Conservation (phyloP, 2,329 filamentous ascomycete genomes). For the Sporothrix brunneoviolacea region DNA sequence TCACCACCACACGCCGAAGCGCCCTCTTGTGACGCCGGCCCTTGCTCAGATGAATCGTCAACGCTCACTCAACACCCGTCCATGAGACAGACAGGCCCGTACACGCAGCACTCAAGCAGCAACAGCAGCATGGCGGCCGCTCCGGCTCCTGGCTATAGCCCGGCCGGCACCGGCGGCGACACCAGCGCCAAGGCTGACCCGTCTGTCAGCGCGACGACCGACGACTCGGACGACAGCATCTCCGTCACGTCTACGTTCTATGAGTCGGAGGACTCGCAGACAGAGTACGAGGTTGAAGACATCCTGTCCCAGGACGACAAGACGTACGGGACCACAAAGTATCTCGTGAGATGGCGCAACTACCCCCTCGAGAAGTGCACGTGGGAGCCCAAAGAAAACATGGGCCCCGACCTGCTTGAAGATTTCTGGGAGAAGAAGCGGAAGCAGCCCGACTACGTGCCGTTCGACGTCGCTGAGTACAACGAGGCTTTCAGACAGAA, state of each 20-base stretch:
- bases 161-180: neutral
- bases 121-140: neutral
- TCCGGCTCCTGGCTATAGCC: neutral
- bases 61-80: too few relatives aligned
- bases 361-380: constrained; percentile 52
- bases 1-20: too few relatives aligned
- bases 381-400: constrained; percentile 45
- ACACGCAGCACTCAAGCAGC: neutral
- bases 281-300: constrained; percentile 48
- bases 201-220: constrained; percentile 3
- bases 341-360: constrained; percentile 58
- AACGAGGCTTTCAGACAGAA: constrained; percentile 26
- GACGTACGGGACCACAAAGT: constrained; percentile 33
- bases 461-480: constrained; percentile 35
- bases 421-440: constrained; percentile 38
- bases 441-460: constrained; percentile 24
- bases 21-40: too few relatives aligned
- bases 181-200: neutral
- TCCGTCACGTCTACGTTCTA: constrained; percentile 49
- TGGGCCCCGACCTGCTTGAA: constrained; percentile 32
- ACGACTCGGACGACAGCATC: constrained; percentile 38
- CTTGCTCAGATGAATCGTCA: too few relatives aligned
- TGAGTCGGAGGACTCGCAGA: constrained; percentile 29
- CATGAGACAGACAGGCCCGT: neutral
- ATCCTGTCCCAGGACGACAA: constrained; percentile 42